Percentiles rank a stretch among this genome's conserved stretches.
These are phyloP conservation scores for Kalmusia sp. DNA, from an alignment of 2,329 filamentous ascomycete genomes.

Conservation along the genomic window DNA sequence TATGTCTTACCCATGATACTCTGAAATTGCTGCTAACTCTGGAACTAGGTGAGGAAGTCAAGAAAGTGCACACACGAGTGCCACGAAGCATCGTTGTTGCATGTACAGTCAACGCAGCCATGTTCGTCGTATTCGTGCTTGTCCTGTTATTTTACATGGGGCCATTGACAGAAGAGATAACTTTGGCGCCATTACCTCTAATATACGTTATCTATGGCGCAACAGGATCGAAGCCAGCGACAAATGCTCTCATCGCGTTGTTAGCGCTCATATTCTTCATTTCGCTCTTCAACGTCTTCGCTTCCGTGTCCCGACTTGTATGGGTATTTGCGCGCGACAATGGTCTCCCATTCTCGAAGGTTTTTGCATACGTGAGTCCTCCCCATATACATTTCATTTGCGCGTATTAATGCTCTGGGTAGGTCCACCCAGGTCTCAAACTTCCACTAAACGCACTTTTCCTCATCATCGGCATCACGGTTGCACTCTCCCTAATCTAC, in stretches of 20 bases:
- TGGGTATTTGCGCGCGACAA: slow-evolving; percentile 60
- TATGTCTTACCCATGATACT: slow-evolving; percentile 14
- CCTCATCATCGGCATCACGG: slow-evolving; percentile 35
- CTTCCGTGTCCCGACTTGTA: slow-evolving; percentile 56
- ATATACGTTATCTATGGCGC: slow-evolving; percentile 52
- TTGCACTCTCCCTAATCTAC: slow-evolving; percentile 40
- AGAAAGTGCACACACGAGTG: slow-evolving; percentile 48
- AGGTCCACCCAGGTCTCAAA: slow-evolving; percentile 36
- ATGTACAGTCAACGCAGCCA: slow-evolving; percentile 52
- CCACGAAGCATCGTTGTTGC: slow-evolving; percentile 46
- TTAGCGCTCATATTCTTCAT: slow-evolving; percentile 49
- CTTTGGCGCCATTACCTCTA: slow-evolving; percentile 29
- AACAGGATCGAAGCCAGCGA: slow-evolving; percentile 49
- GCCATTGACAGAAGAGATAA: slow-evolving; percentile 37
- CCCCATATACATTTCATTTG: background rate
- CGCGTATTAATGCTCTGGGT: background rate
- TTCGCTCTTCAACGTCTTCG: slow-evolving; percentile 52
- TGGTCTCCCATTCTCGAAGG: slow-evolving; percentile 49
- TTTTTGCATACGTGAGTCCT: slow-evolving; percentile 40
- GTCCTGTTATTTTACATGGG: slow-evolving; percentile 55
- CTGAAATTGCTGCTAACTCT: slow-evolving; percentile 3
- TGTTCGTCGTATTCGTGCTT: slow-evolving; percentile 53
- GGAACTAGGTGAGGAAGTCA: slow-evolving; percentile 45
- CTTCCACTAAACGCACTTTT: slow-evolving; percentile 34
- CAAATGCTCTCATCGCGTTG: slow-evolving; percentile 50